These are phyloP conservation scores for Cytospora piceae DNA, from an alignment of 2,329 filamentous ascomycete genomes.

Conservation along the genomic window DNA sequence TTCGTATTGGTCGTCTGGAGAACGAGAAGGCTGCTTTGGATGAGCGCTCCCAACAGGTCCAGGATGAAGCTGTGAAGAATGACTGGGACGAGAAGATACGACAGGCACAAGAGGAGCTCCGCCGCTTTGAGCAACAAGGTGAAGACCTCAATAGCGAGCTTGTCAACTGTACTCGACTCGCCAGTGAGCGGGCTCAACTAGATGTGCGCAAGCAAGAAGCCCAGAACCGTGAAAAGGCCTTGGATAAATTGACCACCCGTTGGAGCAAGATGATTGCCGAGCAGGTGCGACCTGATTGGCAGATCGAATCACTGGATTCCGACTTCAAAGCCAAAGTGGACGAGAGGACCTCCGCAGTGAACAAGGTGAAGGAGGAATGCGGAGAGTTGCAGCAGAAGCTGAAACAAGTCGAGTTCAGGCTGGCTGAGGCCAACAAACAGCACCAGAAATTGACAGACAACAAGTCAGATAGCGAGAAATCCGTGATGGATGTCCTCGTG, in stretches of 20 bases:
- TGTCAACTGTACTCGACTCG: constrained; percentile 78
- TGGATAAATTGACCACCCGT: constrained; percentile 77
- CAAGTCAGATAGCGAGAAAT: constrained; percentile 61
- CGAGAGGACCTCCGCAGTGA: constrained; percentile 59
- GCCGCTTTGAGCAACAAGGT: constrained; percentile 71
- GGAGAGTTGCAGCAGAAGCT: constrained; percentile 74
- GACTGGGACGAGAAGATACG: constrained; percentile 74
- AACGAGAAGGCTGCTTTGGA: constrained; percentile 73
- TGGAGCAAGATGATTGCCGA: constrained; percentile 72
- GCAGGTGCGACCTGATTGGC: constrained; percentile 70
- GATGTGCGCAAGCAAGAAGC: constrained; percentile 83
- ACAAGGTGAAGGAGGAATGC: constrained; percentile 69
- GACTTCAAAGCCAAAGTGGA: constrained; percentile 69
- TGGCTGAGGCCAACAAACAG: constrained; percentile 68
- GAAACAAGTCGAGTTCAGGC: constrained; percentile 74
- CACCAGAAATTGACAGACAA: constrained; percentile 67
- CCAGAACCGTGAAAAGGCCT: constrained; percentile 70
- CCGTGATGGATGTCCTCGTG: constrained; percentile 54
- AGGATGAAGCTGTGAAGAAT: constrained; percentile 63
- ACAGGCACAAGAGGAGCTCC: constrained; percentile 66
- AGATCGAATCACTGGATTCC: constrained; percentile 68
- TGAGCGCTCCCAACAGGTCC: constrained; percentile 62
- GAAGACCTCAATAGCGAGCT: constrained; percentile 79
- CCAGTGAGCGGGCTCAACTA: constrained; percentile 80
- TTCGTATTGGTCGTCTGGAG: constrained; percentile 76